phyloP scores from a whole-genome alignment of 495 filamentous ascomycete species.

The Penicillium bialowiezense region DNA sequence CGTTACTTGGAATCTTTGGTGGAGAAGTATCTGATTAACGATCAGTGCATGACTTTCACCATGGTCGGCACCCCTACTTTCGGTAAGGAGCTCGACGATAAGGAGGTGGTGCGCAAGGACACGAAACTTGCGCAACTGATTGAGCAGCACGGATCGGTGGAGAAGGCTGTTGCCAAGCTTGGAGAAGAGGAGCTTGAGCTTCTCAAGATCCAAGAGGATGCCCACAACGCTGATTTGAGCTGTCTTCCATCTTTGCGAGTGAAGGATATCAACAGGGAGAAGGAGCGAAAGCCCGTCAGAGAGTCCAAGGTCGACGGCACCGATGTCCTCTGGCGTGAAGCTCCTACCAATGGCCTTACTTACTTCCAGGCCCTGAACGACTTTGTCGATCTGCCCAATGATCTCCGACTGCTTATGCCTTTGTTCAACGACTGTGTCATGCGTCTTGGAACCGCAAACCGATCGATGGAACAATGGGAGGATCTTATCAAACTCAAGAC shows the following conservation, averaged over 20 bases:
- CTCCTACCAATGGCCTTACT: slow-evolving; percentile 90
- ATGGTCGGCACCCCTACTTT: slow-evolving; percentile 84
- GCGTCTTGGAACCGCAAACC: slow-evolving; percentile 82
- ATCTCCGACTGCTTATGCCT: slow-evolving; percentile 80
- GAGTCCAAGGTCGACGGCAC: slow-evolving; percentile 64
- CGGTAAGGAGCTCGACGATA: slow-evolving; percentile 66
- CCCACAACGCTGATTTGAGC: slow-evolving; percentile 76
- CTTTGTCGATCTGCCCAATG: slow-evolving; percentile 76
- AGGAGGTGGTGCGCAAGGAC: slow-evolving; percentile 70
- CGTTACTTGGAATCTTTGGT: slow-evolving; percentile 81
- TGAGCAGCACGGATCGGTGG: slow-evolving; percentile 64
- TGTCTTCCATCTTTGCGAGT: slow-evolving; percentile 86
- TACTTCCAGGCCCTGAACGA: slow-evolving; percentile 89
- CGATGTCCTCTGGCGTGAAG: slow-evolving; percentile 84
- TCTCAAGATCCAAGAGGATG: slow-evolving; percentile 75
- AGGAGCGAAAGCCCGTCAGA: slow-evolving; percentile 65
- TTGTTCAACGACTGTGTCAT: slow-evolving; percentile 90
- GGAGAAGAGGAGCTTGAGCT: slow-evolving; percentile 76
- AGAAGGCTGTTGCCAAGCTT: slow-evolving; percentile 65
- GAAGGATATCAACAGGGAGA: slow-evolving; percentile 78
- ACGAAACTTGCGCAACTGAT: slow-evolving; percentile 67
- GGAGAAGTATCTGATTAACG: slow-evolving; percentile 86
- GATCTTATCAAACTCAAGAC: slow-evolving; percentile 95
- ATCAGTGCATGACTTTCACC: slow-evolving; percentile 84
- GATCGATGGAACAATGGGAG: slow-evolving; percentile 91